Evolutionary conservation across 345 rosid genomes (phyloP), one percentile per base, ranked within the genome.

Genomic region (Brassica napus): DNA sequence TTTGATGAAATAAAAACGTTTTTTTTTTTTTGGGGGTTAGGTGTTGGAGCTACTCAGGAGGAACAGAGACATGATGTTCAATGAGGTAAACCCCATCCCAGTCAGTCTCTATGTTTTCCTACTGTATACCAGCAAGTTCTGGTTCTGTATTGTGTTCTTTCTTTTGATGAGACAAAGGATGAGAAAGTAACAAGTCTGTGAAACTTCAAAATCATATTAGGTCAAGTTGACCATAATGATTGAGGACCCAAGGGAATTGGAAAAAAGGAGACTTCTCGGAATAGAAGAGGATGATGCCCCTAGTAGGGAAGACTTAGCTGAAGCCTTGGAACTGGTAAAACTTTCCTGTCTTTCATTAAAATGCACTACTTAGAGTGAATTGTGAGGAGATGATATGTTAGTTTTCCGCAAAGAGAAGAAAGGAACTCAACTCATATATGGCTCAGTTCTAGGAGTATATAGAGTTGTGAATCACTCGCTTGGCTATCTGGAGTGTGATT

Each of bases 201-300:
- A 42, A 49, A n/a, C 28, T 79, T 16, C n/a, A 57, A 69, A 69
- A 74, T 9, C 70, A 65, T 77, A 34, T 34, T 28, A 94, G 98
- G 92, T 93, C 66, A 91, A 90, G 79, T 52, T 95, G 82, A 91
- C 98, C 1, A 42, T 93, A 4, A 83, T 86, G 94, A 95, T 92
- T 35, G 99, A 92, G 86, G 99, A 95, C 65, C 96, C 94, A 26
- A 87, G 99, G 78, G 97, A 95, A 77, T 79, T 89, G 34, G 99
- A 95, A 82, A 85, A 97, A 65, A 88, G 89, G 81, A 90, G 91
- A 69, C 85, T 95, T 70, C 89, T 92, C 61, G 99, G 99, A 65
- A 91, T 94, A 24, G 97, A 91, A 64, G 94, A 88, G 62, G 83
- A 73, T 49, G 91, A 92, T 78, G 80, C 88, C 15, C 97, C 97